Percentiles rank a stretch among this genome's conserved stretches.
These are phyloP conservation scores for Piloderma croceum DNA, from an alignment of 768 basidiomycete species.

Conservation along the genomic window DNA sequence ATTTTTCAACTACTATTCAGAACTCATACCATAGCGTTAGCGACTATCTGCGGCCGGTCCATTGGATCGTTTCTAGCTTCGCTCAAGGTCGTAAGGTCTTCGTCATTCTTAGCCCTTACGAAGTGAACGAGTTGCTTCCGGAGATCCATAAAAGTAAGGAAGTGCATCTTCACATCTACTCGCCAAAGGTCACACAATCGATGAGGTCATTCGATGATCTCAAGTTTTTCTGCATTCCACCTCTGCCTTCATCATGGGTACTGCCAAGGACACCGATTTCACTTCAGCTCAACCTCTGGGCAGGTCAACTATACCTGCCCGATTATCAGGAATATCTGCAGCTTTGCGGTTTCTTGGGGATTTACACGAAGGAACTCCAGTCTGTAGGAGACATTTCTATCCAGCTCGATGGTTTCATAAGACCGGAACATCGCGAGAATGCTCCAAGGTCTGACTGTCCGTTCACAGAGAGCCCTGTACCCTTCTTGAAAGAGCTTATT, in stretches of 20 bases:
- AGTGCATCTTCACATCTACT: conserved; percentile 25
- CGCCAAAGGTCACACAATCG: conserved; percentile 13
- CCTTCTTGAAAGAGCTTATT: conserved; percentile 28
- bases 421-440: conserved; percentile 6
- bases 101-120: conserved; percentile 27
- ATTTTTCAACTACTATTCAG: conserved; percentile 5
- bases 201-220: conserved; percentile 23
- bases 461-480: too few relatives aligned
- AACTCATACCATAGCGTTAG: neutral
- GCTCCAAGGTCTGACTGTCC: too few relatives aligned
- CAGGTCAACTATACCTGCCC: conserved; percentile 28
- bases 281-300: conserved; percentile 21
- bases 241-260: too few relatives aligned
- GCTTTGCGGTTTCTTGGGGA: conserved; percentile 22
- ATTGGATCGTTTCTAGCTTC: conserved; percentile 21
- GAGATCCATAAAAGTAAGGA: conserved; percentile 14
- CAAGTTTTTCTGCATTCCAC: too few relatives aligned
- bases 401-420: conserved; percentile 18
- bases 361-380: conserved; percentile 18
- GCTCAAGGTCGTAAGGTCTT: conserved; percentile 5
- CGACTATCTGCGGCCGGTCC: conserved; percentile 24
- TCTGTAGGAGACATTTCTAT: neutral
- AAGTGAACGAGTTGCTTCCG: conserved; percentile 23
- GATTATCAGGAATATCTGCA: conserved; percentile 22
- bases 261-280: conserved; percentile 6